Evolutionary conservation across 306 rosid species (phyloP).

Genomic region (Sindora glabra): DNA sequence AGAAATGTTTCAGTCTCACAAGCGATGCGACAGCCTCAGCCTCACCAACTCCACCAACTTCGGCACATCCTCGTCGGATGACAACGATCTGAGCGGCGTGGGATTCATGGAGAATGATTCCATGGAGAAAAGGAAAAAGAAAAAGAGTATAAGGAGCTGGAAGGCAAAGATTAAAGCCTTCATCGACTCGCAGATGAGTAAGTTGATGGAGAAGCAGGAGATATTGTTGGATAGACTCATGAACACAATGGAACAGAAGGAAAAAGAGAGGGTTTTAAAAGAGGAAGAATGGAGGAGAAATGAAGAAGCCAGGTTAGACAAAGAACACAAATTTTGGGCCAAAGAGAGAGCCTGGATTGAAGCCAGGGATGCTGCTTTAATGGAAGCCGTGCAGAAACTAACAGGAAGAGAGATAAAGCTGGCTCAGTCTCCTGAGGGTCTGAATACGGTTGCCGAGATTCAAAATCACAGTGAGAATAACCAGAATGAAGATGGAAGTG

Average conservation of each 20-base stretch:
- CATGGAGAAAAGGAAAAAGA: not conserved
- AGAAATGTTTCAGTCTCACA: slow-evolving; percentile 28
- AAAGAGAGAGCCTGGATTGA: slow-evolving; percentile 93
- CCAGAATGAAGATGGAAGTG: slow-evolving; percentile 43
- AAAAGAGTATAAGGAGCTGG: slow-evolving; percentile 36
- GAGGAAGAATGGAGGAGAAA: slow-evolving; percentile 83
- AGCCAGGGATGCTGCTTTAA: slow-evolving; percentile 70
- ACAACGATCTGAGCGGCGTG: slow-evolving; percentile 38
- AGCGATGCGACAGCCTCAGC: slow-evolving; percentile 32
- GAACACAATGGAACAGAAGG: slow-evolving; percentile 74
- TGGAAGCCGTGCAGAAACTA: slow-evolving; percentile 68
- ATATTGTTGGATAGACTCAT: slow-evolving; percentile 63
- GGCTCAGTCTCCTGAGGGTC: slow-evolving; percentile 19
- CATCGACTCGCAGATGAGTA: slow-evolving; percentile 49
- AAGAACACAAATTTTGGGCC: slow-evolving; percentile 86
- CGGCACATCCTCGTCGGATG: slow-evolving; percentile 62
- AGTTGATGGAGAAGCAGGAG: slow-evolving; percentile 58
- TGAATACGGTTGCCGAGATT: not conserved
- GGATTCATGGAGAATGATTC: slow-evolving; percentile 39
- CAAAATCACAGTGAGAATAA: slow-evolving; percentile 28
- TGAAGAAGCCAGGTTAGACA: slow-evolving; percentile 57
- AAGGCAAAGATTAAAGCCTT: slow-evolving; percentile 55
- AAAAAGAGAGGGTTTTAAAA: slow-evolving; percentile 61
- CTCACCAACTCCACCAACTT: slow-evolving; percentile 26
- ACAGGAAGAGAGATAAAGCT: slow-evolving; percentile 36